These are phyloP conservation scores for Aspergillus steynii DNA, from an alignment of 495 filamentous ascomycete genomes.

Conservation along the genomic window DNA sequence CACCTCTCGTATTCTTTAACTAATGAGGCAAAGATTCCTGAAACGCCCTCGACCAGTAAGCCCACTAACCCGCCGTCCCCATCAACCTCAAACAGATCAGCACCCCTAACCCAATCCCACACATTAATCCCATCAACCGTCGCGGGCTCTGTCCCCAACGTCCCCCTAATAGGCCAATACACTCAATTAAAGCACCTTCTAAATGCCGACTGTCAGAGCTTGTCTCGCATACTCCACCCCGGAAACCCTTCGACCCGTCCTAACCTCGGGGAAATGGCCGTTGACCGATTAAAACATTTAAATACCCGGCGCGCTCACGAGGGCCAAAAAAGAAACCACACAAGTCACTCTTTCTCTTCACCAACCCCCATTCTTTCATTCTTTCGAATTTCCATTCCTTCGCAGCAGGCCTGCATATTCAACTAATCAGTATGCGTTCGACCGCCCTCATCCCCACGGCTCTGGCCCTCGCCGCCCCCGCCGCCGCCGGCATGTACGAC, in stretches of 20 bases:
- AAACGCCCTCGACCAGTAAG: too few species aligned
- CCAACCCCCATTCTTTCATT: neutral
- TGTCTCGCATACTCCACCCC: neutral
- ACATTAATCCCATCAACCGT: neutral
- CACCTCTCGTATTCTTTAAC: neutral
- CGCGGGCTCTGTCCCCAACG: neutral
- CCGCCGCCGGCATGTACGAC: slow-evolving; percentile 12
- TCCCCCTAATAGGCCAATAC: neutral
- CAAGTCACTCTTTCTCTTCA: neutral
- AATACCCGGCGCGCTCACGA: neutral
- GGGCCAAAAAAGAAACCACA: neutral
- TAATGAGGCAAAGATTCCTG: neutral
- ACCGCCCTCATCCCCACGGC: neutral
- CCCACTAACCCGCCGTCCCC: neutral
- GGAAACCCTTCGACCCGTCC: neutral
- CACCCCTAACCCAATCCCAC: neutral
- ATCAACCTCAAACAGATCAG: neutral
- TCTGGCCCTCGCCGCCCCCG: slow-evolving; percentile 12
- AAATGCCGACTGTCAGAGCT: neutral
- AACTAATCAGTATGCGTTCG: neutral
- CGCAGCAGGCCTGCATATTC: neutral
- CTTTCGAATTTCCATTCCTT: neutral
- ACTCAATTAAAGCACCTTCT: neutral
- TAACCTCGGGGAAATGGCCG: neutral
- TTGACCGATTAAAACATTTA: neutral